phyloP scores from a whole-genome alignment of 2,329 filamentous ascomycete species.

The Aspergillus tubingensis region DNA sequence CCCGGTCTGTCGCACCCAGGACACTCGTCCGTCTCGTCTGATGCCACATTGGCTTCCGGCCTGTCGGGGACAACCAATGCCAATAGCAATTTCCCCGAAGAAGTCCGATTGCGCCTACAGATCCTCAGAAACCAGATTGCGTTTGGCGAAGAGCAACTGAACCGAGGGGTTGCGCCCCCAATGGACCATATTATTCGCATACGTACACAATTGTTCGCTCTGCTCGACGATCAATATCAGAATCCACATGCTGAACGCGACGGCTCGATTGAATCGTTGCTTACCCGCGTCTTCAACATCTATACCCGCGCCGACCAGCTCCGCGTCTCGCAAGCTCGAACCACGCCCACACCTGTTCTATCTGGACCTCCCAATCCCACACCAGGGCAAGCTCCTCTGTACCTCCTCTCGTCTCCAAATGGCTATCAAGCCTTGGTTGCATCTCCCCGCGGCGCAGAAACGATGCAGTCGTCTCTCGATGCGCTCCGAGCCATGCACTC shows the following conservation, averaged over 20 bases:
- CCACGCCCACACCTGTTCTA: conserved; percentile 5
- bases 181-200: conserved; percentile 33
- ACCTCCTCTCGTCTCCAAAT: conserved; percentile 48
- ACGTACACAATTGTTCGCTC: conserved; percentile 33
- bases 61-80: not conserved
- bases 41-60: conserved; percentile 2
- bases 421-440: conserved; percentile 50
- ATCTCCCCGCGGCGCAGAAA: conserved; percentile 37
- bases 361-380: not conserved
- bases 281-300: conserved; percentile 33
- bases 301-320: conserved; percentile 36
- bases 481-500: conserved; percentile 17
- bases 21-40: not conserved
- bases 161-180: conserved; percentile 29
- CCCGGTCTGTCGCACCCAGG: conserved; percentile 5
- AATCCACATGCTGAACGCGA: conserved; percentile 27
- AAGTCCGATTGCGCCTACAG: conserved; percentile 20
- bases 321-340: conserved; percentile 26
- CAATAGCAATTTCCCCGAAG: conserved; percentile 9
- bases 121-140: conserved; percentile 27
- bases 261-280: conserved; percentile 29
- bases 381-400: conserved; percentile 30
- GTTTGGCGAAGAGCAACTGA: conserved; percentile 32
- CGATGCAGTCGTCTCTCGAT: conserved; percentile 16
- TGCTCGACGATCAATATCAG: conserved; percentile 36